Percentiles rank a stretch among this genome's conserved stretches.
These are phyloP conservation scores for Botrytis pseudocinerea DNA, from an alignment of 2,329 filamentous ascomycete species.

Conservation along the genomic window DNA sequence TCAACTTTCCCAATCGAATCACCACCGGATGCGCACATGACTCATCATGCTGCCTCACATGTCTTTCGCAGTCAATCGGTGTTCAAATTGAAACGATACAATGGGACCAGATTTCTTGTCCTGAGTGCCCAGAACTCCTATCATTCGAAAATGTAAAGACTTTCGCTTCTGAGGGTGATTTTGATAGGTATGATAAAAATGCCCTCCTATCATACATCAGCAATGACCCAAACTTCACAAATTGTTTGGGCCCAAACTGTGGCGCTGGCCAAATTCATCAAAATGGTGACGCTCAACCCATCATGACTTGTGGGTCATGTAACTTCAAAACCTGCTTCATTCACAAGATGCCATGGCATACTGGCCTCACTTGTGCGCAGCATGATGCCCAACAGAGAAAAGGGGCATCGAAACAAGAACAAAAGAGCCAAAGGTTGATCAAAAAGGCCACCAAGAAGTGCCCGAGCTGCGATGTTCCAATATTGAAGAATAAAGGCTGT, in stretches of 20 bases:
- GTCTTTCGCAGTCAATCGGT: conserved; percentile 24
- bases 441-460: conserved; percentile 22
- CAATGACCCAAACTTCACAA: conserved; percentile 48
- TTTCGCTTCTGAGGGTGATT: not conserved
- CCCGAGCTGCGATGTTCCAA: conserved; percentile 22
- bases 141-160: conserved; percentile 33
- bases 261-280: conserved; percentile 54
- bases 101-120: conserved; percentile 53
- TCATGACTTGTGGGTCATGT: conserved; percentile 47
- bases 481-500: conserved; percentile 27
- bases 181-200: not conserved
- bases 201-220: not conserved
- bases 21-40: conserved; percentile 24
- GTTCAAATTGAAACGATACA: conserved; percentile 28
- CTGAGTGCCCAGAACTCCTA: conserved; percentile 50
- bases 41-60: conserved; percentile 24
- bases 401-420: conserved; percentile 24
- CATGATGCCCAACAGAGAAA: conserved; percentile 34
- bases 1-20: not conserved
- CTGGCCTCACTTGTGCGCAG: conserved; percentile 42
- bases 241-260: conserved; percentile 54
- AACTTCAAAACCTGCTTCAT: conserved; percentile 46
- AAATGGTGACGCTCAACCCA: conserved; percentile 44
- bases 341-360: conserved; percentile 48
- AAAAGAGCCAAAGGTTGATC: conserved; percentile 18